Conservation (phyloP, 1,139 yeast genomes). For the Yamadazyma sp. region DNA sequence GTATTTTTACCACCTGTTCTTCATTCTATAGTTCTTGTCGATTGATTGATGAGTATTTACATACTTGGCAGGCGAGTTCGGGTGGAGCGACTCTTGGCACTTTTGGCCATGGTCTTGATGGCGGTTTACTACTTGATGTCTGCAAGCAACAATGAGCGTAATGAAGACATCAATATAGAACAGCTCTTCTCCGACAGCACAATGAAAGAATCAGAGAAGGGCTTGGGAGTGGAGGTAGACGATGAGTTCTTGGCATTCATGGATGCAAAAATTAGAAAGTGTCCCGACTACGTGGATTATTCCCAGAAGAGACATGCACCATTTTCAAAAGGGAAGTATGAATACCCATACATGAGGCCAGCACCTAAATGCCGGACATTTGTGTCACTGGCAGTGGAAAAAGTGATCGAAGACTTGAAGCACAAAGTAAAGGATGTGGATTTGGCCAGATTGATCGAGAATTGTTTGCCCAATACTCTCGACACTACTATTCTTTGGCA, state of each 20-base stretch:
- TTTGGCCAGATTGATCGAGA: slow-evolving; percentile 73
- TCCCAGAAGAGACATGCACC: slow-evolving; percentile 50
- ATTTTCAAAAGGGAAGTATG: slow-evolving; percentile 44
- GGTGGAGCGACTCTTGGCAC: too few species aligned
- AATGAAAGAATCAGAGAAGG: too few species aligned
- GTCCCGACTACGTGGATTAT: slow-evolving; percentile 45
- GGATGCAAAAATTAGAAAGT: slow-evolving; percentile 22
- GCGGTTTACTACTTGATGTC: too few species aligned
- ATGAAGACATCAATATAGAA: too few species aligned
- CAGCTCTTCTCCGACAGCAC: too few species aligned
- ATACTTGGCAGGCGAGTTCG: too few species aligned
- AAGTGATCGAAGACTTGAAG: slow-evolving; percentile 55
- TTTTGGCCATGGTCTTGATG: too few species aligned
- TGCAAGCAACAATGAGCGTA: too few species aligned
- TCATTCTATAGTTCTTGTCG: neutral
- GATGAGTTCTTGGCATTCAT: slow-evolving; percentile 16
- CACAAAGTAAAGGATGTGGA: slow-evolving; percentile 57
- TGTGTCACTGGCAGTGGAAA: slow-evolving; percentile 60
- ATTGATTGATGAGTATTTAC: too few species aligned
- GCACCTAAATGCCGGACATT: slow-evolving; percentile 72
- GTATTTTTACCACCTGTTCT: too few species aligned
- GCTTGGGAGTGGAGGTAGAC: neutral
- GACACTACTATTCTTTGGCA: slow-evolving; percentile 89
- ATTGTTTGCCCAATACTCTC: slow-evolving; percentile 82
- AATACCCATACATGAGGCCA: slow-evolving; percentile 78